Base-by-base conservation (phyloP, 805 yeast genomes). In the Kazachstania taianensis region DNA sequence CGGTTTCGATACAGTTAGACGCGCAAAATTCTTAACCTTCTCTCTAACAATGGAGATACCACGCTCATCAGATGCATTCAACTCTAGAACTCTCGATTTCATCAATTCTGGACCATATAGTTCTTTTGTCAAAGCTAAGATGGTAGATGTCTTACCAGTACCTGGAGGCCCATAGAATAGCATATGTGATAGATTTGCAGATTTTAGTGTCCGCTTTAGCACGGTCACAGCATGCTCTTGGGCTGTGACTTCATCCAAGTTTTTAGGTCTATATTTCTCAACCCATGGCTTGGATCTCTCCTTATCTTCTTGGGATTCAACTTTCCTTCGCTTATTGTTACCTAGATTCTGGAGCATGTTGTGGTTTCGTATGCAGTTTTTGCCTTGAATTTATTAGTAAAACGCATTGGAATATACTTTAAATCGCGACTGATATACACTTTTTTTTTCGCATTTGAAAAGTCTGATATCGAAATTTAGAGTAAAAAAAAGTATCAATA, bases 121-220 rank as follows among this genome's bases (percentile, higher is more conserved):
- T 51, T 83, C 84, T 46, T 72, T 78, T 3, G 94, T 85, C 45
- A 84, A 63, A 3, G 94, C 94, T 38, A 85, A 62, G 20, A 84
- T 79, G 0, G 95, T 85, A 2, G 94, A 83, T 0, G 95, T 84
- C 50, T 84, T 84, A 43, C 95, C 95, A 0, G 94, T 84, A 14
- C 95, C 95, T 32, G 95, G 94, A 1, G 95, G 94, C 0, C 95
- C 95, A 53, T 84, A 85, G 62, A 84, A 84, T 26, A 84, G 61
- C 92, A 84, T 80, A 56, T 84, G 95, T 3, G 97, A 96, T 37
- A 84, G 62, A 55, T 89, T 92, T 20, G 87, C 81, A 9, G 89
- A 73, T 39, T 74, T 68, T 14, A 92, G 58, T 1, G 95, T 81
- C 52, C 78, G 76, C 55, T 81, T 80, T 41, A 92, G 65, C 20